phyloP scores from a whole-genome alignment of 441 rosid genomes.

The Brassica hybrid region DNA sequence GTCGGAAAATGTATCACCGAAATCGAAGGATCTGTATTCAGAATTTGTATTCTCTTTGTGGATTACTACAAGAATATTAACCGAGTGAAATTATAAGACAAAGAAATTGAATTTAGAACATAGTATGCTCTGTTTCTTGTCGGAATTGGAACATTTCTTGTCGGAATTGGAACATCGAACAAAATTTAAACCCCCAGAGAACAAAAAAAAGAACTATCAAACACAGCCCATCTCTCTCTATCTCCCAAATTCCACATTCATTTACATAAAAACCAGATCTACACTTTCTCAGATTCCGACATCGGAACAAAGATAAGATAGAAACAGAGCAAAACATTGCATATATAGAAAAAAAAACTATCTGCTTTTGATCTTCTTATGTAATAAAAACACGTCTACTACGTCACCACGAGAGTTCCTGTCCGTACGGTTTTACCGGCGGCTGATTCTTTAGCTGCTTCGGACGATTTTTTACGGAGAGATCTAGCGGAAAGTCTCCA shows the following conservation, averaged over 20 bases:
- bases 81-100: background rate
- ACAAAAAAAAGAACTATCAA: slow-evolving; percentile 12
- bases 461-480: slow-evolving; percentile 34
- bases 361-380: slow-evolving; percentile 20
- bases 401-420: slow-evolving; percentile 41
- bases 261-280: slow-evolving; percentile 39
- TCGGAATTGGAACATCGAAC: slow-evolving; percentile 24
- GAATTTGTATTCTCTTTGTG: background rate
- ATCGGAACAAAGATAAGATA: slow-evolving; percentile 16
- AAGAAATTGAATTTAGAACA: background rate
- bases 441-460: slow-evolving; percentile 27
- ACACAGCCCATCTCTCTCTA: background rate
- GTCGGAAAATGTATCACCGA: background rate
- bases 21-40: background rate
- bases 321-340: slow-evolving; percentile 35
- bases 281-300: slow-evolving; percentile 28
- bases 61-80: background rate
- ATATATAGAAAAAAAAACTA: slow-evolving; percentile 18
- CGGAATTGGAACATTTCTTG: slow-evolving; percentile 12
- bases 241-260: slow-evolving; percentile 20
- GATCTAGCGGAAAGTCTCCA: slow-evolving; percentile 34
- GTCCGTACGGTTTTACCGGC: slow-evolving; percentile 41
- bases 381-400: slow-evolving; percentile 19
- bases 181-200: slow-evolving; percentile 31
- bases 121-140: slow-evolving; percentile 28